A percentile compares a stretch with the other conserved stretches of the same genome.
These are phyloP conservation scores for Calamus simplicifolius DNA, from an alignment of 176 grass and related monocot species.

Conservation along the genomic window DNA sequence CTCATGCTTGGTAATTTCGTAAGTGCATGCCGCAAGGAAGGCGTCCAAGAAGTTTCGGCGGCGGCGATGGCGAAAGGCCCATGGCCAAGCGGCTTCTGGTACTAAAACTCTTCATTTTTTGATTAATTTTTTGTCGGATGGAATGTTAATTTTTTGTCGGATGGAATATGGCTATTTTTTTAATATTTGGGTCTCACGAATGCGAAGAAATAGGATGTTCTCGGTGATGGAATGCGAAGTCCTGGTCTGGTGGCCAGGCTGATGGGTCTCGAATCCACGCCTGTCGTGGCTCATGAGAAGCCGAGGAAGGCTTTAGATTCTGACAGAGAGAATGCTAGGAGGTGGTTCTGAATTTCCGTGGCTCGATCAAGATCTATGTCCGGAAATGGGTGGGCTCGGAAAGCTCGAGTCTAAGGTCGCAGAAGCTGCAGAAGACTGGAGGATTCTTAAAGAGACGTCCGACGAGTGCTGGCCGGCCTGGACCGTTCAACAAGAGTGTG, in stretches of 20 bases:
- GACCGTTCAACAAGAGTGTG: constrained; percentile 3
- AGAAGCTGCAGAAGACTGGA: constrained; percentile 69
- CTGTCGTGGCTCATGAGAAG: constrained; percentile 15
- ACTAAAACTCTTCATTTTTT: not conserved
- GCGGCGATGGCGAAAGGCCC: constrained; percentile 7
- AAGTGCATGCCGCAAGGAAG: constrained; percentile 12
- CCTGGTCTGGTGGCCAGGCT: constrained; percentile 78
- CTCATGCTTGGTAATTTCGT: not conserved
- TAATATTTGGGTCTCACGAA: constrained; percentile 1
- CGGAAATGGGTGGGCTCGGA: not conserved
- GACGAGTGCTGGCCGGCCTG: not conserved
- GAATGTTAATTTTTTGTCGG: not conserved
- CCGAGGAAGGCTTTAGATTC: constrained; percentile 16
- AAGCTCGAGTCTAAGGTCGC: constrained; percentile 25
- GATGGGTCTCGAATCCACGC: constrained; percentile 91
- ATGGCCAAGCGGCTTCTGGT: constrained; percentile 21
- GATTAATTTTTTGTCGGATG: not conserved
- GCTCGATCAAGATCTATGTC: constrained; percentile 12
- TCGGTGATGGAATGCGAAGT: not conserved
- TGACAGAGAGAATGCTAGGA: not conserved
- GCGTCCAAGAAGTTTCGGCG: constrained; percentile 5
- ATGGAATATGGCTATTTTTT: not conserved
- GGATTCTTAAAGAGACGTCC: not conserved
- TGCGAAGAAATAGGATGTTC: not conserved
- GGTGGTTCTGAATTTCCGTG: not conserved